Evolutionary conservation across 148 eudicot species (phyloP).

Genomic region (Pouteria glomerata): DNA sequence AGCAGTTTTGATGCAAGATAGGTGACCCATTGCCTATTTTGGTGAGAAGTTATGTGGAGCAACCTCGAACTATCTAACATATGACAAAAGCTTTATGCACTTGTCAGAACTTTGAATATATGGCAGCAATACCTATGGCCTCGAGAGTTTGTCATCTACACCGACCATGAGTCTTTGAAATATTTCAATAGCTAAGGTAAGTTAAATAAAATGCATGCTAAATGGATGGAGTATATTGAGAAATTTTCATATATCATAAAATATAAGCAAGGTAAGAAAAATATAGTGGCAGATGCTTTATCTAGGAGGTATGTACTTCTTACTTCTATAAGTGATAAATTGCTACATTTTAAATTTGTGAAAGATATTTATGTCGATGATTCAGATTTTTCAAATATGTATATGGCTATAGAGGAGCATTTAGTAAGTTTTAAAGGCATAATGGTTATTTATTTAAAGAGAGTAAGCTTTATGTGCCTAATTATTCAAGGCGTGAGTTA

Average conservation of each 20-base stretch:
- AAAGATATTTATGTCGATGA: not conserved
- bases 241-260: no score
- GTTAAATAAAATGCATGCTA: no score
- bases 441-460: not conserved
- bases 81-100: constrained; percentile 5
- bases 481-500: not conserved
- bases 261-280: no score
- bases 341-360: not conserved
- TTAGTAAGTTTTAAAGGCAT: not conserved
- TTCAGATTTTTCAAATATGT: no score
- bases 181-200: no score
- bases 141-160: no score
- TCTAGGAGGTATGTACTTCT: no score
- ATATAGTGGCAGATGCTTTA: no score
- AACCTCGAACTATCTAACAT: not conserved
- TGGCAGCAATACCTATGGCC: not conserved
- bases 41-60: constrained; percentile 1
- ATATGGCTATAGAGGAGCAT: not conserved
- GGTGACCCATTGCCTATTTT: no score
- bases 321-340: not conserved
- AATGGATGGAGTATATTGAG: no score
- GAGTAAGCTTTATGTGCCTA: not conserved
- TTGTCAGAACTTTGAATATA: constrained; percentile 2
- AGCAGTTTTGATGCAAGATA: no score
- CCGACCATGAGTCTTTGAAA: no score